Evolutionary conservation across 768 basidiomycete species (phyloP), one percentile per base, ranked within the genome.

Genomic region (Sporobolomyces pararoseus): DNA sequence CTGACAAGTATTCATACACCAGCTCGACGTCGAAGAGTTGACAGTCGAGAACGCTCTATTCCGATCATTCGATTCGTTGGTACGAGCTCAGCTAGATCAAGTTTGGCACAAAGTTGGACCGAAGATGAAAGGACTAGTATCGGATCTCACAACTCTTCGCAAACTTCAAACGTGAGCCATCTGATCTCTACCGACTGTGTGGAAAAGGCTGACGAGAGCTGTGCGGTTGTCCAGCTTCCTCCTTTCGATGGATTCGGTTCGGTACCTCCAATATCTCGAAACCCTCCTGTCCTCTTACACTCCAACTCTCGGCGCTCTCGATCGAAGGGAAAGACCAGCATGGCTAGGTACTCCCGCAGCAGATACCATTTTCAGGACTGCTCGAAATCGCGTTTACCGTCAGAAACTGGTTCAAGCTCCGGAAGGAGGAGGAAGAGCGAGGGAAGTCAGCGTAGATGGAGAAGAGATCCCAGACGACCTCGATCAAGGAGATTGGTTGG

Each of bases 51-150:
- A 89, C 75, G 91, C 93, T 0, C 93, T 97, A 75, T 98, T 97
- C 79, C 86, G 87, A 39, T 91, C 89, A 1, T 99, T 98, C 76
- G 94, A 97, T 76, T 81, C 85, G 25, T 84, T 95, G 58, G 92
- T 97, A 3, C 86, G 94, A 4, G 85, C 86, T 37, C 91, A 94
- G 76, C 85, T 98, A 12, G 91, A 96, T 78, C 84, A 92, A 0
- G 88, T 96, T 10, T 98, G 96, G 95, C 93, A 98, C 79, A 91
- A 92, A 80, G 94, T 95, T 32, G 92, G 92, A 0, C 87, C 90
- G 1, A 88, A 86, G 69, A 98, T 94, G 7, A 92, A 90, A 75
- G 90, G 93, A 69, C 85, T 98, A 16, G 91, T 97, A 13, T 85
- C 83, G 59, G 95, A 98, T 78, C 85, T 99, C 23, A 87, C 89